Percentiles rank a stretch among this genome's conserved stretches.
These are phyloP conservation scores for Dactylorhiza incarnata DNA, from an alignment of 106 monocot genomes.

Conservation along the genomic window DNA sequence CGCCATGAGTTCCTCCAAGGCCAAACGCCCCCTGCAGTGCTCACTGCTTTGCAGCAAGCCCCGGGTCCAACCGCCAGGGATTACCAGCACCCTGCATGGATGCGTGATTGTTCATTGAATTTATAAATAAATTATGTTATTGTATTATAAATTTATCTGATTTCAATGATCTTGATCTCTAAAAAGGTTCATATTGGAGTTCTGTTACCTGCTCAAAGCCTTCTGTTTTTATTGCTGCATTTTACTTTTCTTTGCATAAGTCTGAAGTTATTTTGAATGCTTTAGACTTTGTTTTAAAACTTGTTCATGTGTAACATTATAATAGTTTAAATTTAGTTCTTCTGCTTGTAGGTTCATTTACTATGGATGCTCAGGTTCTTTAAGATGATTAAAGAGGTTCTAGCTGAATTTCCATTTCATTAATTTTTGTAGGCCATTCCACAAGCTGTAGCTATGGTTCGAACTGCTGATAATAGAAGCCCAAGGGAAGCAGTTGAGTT, in stretches of 20 bases:
- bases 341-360: neutral
- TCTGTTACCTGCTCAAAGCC: neutral
- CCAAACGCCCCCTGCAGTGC: neutral
- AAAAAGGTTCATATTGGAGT: neutral
- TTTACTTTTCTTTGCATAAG: neutral
- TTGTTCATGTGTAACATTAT: neutral
- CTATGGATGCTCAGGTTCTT: neutral
- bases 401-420: neutral
- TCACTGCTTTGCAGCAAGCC: neutral
- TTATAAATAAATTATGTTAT: no score
- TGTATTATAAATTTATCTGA: no score
- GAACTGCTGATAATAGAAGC: conserved; percentile 67
- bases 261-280: neutral
- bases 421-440: conserved; percentile 62
- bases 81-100: no score
- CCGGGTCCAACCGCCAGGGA: no score
- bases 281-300: neutral
- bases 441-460: conserved; percentile 75
- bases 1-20: neutral
- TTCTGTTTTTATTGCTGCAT: neutral
- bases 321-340: neutral
- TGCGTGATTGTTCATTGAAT: no score
- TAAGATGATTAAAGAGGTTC: neutral
- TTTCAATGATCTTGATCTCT: no score
- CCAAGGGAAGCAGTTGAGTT: conserved; percentile 97